Conservation (phyloP, 768 basidiomycete genomes). For the Kwoniella pini region DNA sequence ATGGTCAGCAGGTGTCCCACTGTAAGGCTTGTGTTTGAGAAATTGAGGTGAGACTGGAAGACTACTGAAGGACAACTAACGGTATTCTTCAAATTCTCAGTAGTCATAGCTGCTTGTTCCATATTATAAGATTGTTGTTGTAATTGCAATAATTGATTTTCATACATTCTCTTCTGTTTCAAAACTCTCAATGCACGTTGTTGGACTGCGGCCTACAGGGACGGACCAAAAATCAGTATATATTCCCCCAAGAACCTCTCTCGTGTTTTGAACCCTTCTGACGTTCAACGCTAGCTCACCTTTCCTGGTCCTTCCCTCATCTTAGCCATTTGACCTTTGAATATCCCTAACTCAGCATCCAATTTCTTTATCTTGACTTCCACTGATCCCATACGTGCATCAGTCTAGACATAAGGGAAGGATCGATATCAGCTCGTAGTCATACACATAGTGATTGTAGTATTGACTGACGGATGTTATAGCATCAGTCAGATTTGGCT, state of each 20-base stretch:
- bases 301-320: conserved; percentile 92
- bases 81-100: conserved; percentile 97
- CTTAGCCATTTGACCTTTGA: conserved; percentile 95
- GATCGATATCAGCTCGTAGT: neutral
- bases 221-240: too few relatives aligned
- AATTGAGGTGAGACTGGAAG: too few relatives aligned
- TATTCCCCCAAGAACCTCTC: too few relatives aligned
- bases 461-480: conserved; percentile 64
- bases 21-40: too few relatives aligned
- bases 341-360: conserved; percentile 84
- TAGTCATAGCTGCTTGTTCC: conserved; percentile 91
- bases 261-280: too few relatives aligned
- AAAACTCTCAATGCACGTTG: conserved; percentile 89
- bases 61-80: conserved; percentile 44
- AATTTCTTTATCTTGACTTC: conserved; percentile 97
- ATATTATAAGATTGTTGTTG: conserved; percentile 97
- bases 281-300: conserved; percentile 58
- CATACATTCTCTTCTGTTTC: conserved; percentile 89
- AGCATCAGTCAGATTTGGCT: conserved; percentile 86
- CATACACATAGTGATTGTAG: neutral
- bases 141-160: conserved; percentile 83
- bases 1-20: too few relatives aligned
- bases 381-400: conserved; percentile 77
- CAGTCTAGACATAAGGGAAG: conserved; percentile 70
- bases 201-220: conserved; percentile 73